Base-by-base conservation (phyloP, 768 basidiomycete genomes). In the Rubroboletus pulcherrimus region DNA sequence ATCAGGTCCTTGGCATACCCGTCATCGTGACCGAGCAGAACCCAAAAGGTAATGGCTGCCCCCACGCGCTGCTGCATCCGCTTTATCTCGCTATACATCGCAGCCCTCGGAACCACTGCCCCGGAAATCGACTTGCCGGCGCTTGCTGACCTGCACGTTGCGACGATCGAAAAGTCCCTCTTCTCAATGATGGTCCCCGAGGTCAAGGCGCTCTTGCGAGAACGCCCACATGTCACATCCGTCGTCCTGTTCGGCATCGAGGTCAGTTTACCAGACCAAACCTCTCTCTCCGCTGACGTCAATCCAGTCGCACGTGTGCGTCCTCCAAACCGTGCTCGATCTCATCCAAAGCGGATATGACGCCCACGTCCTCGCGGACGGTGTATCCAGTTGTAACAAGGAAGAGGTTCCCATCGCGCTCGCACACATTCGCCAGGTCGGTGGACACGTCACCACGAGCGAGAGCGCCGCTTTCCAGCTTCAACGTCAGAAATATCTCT, bases 171-270 rank as follows among this genome's bases (percentile, higher is more conserved):
- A 62, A 97, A 97, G 70, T 83, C 85, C 0, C 79, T 82, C 50
- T 97, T 98, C 75, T 90, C 89, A 1, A 96, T 97, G 94, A 63
- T 86, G 52, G 86, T 84, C 0, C 80, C 86, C 7, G 82, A 90
- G 34, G 80, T 95, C 7, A 70, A 76, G 50, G 56, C 71, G 3
- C 57, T 84, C 8, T 74, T 96, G 50, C 65, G 68, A 21, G 61
- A 76, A 6, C 78, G 75, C 26, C 77, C 79, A 4, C 62, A 73
- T 14, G 66, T 87, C 54, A 77, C 78, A 39, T 83, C 81, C 7
- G 74, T 93, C 44, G 81, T 96, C 7, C 67, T 98, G 6, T 84
- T 93, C 57, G 95, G 95, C 15, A 93, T 96, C 49, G 94, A 96
- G 80, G 93, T 90, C 59, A 37, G 81, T 69, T 15, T 7, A 40